Evolutionary conservation across 176 grass and related monocot species (phyloP).

Genomic region (Avena eriantha): DNA sequence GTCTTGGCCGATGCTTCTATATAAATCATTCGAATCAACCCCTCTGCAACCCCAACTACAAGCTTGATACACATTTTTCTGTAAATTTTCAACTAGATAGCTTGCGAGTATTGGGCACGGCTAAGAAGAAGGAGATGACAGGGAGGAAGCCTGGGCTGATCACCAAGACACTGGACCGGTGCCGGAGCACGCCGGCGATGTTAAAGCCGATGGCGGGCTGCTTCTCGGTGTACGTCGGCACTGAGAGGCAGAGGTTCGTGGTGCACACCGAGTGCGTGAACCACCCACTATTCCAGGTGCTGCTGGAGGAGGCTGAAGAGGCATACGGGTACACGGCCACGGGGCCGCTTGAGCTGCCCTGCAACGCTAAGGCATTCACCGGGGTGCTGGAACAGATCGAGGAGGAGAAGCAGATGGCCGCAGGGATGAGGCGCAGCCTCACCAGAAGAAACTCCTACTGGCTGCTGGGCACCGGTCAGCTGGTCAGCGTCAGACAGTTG

Average conservation of each 20-base stretch:
- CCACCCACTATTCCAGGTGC: constrained; percentile 60
- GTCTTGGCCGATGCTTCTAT: not conserved
- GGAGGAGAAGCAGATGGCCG: constrained; percentile 38
- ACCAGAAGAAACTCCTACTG: constrained; percentile 31
- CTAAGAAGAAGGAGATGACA: constrained; percentile 41
- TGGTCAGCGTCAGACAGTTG: not conserved
- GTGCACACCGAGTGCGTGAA: constrained; percentile 58
- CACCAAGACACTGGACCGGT: constrained; percentile 54
- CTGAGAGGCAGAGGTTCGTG: constrained; percentile 57
- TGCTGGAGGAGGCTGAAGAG: constrained; percentile 67
- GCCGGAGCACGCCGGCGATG: constrained; percentile 30
- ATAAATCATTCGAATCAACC: not conserved
- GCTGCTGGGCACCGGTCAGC: constrained; percentile 22
- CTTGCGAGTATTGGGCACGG: not conserved
- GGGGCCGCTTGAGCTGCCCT: constrained; percentile 63
- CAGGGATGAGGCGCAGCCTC: constrained; percentile 16
- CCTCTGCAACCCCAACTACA: constrained; percentile 1
- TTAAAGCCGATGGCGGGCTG: constrained; percentile 36
- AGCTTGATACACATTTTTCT: not conserved
- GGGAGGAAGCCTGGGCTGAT: constrained; percentile 36
- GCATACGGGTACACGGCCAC: constrained; percentile 37
- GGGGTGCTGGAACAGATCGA: constrained; percentile 50
- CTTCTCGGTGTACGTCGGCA: constrained; percentile 61
- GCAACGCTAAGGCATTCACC: constrained; percentile 41
- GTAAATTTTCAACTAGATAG: not conserved